Percentiles rank a stretch among this genome's conserved stretches.
Evolutionary conservation across 805 yeast species (phyloP).

Genomic region (baker's yeast (Saccharomyces cerevisiae)): DNA sequence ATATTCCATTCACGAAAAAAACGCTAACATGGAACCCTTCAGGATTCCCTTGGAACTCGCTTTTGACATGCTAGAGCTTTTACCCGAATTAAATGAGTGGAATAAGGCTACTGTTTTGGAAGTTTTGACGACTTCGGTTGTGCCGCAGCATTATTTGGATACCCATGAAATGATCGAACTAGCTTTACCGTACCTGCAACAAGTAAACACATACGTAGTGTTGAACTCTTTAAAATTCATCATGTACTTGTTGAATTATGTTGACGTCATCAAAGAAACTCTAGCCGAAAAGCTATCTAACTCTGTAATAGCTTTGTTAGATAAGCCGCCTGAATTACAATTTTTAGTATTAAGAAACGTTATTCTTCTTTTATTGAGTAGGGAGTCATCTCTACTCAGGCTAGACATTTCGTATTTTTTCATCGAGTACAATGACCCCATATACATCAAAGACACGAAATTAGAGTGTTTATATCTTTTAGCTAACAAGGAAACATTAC

Average conservation of each 20-base stretch:
- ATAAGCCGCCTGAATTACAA: constrained; percentile 77
- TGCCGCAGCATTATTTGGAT: constrained; percentile 61
- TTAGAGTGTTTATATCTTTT: constrained; percentile 76
- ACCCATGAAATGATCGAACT: constrained; percentile 59
- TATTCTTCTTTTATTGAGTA: constrained; percentile 60
- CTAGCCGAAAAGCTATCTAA: constrained; percentile 58
- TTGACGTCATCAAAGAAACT: constrained; percentile 45
- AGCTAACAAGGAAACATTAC: constrained; percentile 57
- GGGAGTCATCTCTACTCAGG: constrained; percentile 44
- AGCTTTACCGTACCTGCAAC: constrained; percentile 64
- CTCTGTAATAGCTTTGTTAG: constrained; percentile 57
- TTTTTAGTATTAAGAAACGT: constrained; percentile 76
- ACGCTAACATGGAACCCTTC: constrained; percentile 20
- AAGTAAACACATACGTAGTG: constrained; percentile 73
- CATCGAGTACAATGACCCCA: constrained; percentile 76
- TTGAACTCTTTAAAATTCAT: constrained; percentile 67
- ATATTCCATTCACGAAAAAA: constrained; percentile 51
- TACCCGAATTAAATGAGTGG: constrained; percentile 52
- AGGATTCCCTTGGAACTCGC: constrained; percentile 35
- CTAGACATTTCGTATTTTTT: constrained; percentile 76
- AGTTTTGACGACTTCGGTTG: constrained; percentile 50
- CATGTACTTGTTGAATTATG: constrained; percentile 65
- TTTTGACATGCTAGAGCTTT: constrained; percentile 29
- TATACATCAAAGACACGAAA: constrained; percentile 83
- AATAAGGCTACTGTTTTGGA: constrained; percentile 59